Evolutionary conservation across 1,139 yeast species (phyloP), one percentile per base, ranked within the genome.

Genomic region (Yamadazyma mexicana): DNA sequence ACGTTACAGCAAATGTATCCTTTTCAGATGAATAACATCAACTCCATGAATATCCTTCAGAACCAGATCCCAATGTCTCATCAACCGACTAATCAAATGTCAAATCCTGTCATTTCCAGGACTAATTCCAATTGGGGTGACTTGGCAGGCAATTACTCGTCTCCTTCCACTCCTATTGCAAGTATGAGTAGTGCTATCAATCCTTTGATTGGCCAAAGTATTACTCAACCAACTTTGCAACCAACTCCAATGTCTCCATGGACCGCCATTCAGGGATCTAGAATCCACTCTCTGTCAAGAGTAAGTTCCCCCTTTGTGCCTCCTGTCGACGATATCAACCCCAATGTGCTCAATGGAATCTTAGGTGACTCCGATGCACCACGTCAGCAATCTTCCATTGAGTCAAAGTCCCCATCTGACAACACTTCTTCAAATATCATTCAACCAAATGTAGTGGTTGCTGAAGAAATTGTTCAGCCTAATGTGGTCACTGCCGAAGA

Each of bases 211-310:
- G 18, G 15, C 4, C 34, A 22, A 7, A 9, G 28, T 4, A 32
- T 32, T 15, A 12, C 4, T 5, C 37, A 34, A 18, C 37, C 31
- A 6, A 12, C 46, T 15, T 37, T 40, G n/a, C 75, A 66, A 44
- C 66, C 69, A 2, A 53, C 66, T n/a, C 74, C 75, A 4, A 54
- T 66, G 38, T 69, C 75, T 1, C 76, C 77, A 4, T 70, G 76
- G 76, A 17, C 30, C 7, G 28, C 34, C 14, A 22, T 23, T 23
- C 28, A 23, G 14, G 33, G 33, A 2, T 49, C 69, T 4, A 60
- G 64, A 7, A 53, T 58, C 11, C 72, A 62, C 39, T 54, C 66
- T 4, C 61, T 50, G 44, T 69, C 75, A 12, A 53, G 77, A 25
- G 73, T 66, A 12, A 59, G 55, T 42, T 70, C 76, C 3, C 77